Evolutionary conservation across 2,329 filamentous ascomycete species (phyloP).

Genomic region (Paracamarosporium sp.): DNA sequence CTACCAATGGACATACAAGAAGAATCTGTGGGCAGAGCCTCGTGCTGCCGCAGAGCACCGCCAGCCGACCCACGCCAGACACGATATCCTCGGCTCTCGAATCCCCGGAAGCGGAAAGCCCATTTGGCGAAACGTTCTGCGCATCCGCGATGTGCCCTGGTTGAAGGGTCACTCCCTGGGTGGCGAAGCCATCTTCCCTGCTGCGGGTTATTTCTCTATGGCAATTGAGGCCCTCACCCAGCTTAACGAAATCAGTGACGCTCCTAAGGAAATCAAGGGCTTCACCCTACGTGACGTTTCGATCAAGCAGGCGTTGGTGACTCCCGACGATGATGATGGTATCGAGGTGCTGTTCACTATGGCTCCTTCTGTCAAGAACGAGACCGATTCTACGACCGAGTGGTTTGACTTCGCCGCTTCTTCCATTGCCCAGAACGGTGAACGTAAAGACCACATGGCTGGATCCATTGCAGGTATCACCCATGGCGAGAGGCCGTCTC

Average conservation of each 20-base stretch:
- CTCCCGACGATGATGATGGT: conserved; percentile 11
- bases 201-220: background rate
- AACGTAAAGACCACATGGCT: conserved; percentile 10
- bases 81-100: background rate
- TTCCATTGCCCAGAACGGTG: background rate
- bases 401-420: conserved; percentile 16
- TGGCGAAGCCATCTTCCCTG: conserved; percentile 32
- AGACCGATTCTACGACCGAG: background rate
- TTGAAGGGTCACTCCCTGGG: conserved; percentile 12
- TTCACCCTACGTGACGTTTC: conserved; percentile 15
- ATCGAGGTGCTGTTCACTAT: conserved; percentile 13
- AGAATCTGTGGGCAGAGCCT: background rate
- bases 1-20: background rate
- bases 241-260: background rate
- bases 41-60: background rate
- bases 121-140: background rate
- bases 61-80: background rate
- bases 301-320: conserved; percentile 13
- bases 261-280: background rate
- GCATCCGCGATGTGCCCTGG: background rate
- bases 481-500: background rate
- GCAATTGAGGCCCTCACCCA: background rate
- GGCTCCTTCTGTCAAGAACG: conserved; percentile 2
- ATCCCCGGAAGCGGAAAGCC: background rate
- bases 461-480: background rate